Percentiles rank a stretch among this genome's conserved stretches.
phyloP scores from a whole-genome alignment of 2,329 filamentous ascomycete genomes.

The Pseudocercospora vitis region DNA sequence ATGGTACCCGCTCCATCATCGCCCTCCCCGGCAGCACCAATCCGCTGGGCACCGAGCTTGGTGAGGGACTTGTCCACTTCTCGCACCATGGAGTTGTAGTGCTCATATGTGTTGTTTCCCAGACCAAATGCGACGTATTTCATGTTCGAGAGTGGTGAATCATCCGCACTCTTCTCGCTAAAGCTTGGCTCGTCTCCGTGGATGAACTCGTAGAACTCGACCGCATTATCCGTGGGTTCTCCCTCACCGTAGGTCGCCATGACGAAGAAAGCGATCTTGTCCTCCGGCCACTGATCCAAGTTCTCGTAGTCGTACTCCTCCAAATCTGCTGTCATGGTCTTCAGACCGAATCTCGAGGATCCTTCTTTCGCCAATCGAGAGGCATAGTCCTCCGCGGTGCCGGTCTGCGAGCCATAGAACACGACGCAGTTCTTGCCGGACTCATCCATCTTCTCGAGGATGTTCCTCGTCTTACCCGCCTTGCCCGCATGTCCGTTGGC shows the following conservation, averaged over 20 bases:
- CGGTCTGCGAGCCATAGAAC: constrained; percentile 98
- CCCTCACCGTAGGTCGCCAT: constrained; percentile 97
- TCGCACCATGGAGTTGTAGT: constrained; percentile 98
- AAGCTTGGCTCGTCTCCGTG: constrained; percentile 78
- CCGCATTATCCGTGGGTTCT: constrained; percentile 96
- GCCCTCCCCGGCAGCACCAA: constrained; percentile 88
- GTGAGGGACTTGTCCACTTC: constrained; percentile 78
- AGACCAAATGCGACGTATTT: constrained; percentile 95
- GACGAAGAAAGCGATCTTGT: constrained; percentile 93
- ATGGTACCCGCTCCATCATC: constrained; percentile 98
- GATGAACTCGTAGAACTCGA: constrained; percentile 98
- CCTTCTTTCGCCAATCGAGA: constrained; percentile 95
- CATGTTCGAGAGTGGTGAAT: constrained; percentile 75
- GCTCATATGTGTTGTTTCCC: constrained; percentile 98
- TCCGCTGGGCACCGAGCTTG: constrained; percentile 78
- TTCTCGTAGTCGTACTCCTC: constrained; percentile 98
- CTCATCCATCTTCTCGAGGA: constrained; percentile 94
- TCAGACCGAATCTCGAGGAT: constrained; percentile 90
- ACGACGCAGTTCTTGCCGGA: constrained; percentile 95
- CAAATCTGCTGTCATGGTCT: constrained; percentile 96
- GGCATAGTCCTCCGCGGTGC: constrained; percentile 97
- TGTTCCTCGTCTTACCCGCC: constrained; percentile 83
- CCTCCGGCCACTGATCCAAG: constrained; percentile 79
- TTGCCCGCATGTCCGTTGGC: constrained; percentile 66
- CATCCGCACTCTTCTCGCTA: constrained; percentile 65